Evolutionary conservation across 768 basidiomycete species (phyloP), one percentile per base, ranked within the genome.

Genomic region (Russula sp.): DNA sequence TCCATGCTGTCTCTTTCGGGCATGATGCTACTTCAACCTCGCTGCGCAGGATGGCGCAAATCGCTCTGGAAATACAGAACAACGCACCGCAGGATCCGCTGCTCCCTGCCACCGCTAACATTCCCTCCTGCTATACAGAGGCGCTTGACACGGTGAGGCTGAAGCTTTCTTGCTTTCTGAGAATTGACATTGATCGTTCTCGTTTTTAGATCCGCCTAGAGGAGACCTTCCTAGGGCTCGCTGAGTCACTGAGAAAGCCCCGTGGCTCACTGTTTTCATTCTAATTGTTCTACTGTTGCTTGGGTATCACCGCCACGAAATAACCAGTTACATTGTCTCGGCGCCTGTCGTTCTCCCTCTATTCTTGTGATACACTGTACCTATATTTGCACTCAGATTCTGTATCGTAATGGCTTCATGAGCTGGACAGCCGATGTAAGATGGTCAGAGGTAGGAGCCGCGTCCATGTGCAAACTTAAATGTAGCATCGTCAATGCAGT

Each of bases 1-100:
- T 86, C 69, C 85, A 86, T 49, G 70, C 84, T 0, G 81, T 86
- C 20, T 78, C 82, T 0, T 86, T 86, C 45, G 84, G 84, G 6
- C 73, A 74, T 0, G 68, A 73, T n/a, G 47, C 70, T 52, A 6
- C 70, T 65, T 70, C 68, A 50, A 49, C 57, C 5, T 63, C 67
- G 11, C 70, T 86, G 20, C 75, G 77, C 37, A 73, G 77, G 20
- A 86, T 86, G 85, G 76, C 78, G 1, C 71, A 79, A 6, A 77
- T 84, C 31, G 83, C 84, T 0, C 66, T 66, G 5, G 78, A 82
- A 49, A 75, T 78, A 2, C 80, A 84, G 64, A 78, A 73, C 44
- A 73, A 68, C 32, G 78, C 78, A 0, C 80, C 82, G 1, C 71
- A 68, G 34, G 77, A 82, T 61, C 75, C 77, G 1, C 69, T 66